Conservation (phyloP, 2,329 filamentous ascomycete species). For the Ophiostoma ips region DNA sequence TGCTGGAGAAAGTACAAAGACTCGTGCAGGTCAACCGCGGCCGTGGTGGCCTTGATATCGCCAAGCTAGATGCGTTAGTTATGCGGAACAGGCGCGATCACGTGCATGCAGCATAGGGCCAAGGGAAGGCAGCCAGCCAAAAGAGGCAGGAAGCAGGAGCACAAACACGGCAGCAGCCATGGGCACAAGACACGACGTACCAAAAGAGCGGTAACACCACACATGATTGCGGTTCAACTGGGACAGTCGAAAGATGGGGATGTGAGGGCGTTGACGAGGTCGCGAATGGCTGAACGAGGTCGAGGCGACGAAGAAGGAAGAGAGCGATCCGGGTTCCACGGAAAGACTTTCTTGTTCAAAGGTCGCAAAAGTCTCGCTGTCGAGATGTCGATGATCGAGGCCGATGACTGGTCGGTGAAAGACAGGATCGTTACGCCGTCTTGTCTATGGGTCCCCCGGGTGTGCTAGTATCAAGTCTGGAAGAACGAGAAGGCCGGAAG, state of each 20-base stretch:
- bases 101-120: too few relatives aligned
- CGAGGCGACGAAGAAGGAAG: neutral
- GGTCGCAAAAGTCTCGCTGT: neutral
- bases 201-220: conserved; percentile 10
- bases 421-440: neutral
- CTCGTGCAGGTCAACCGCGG: conserved; percentile 55
- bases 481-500: neutral
- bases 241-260: neutral
- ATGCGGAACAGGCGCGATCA: neutral
- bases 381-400: neutral
- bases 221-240: conserved; percentile 7
- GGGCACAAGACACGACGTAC: conserved; percentile 2
- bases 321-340: neutral
- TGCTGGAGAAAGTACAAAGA: conserved; percentile 56
- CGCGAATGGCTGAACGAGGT: neutral
- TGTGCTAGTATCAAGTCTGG: neutral
- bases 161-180: neutral
- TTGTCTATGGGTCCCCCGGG: neutral
- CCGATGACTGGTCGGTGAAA: neutral
- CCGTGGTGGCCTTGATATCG: conserved; percentile 31
- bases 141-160: neutral
- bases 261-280: neutral
- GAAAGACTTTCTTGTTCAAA: neutral
- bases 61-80: conserved; percentile 26
- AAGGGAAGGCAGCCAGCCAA: neutral